Evolutionary conservation across 2,329 filamentous ascomycete genomes (phyloP).

Genomic region (Aspergillus sergii): DNA sequence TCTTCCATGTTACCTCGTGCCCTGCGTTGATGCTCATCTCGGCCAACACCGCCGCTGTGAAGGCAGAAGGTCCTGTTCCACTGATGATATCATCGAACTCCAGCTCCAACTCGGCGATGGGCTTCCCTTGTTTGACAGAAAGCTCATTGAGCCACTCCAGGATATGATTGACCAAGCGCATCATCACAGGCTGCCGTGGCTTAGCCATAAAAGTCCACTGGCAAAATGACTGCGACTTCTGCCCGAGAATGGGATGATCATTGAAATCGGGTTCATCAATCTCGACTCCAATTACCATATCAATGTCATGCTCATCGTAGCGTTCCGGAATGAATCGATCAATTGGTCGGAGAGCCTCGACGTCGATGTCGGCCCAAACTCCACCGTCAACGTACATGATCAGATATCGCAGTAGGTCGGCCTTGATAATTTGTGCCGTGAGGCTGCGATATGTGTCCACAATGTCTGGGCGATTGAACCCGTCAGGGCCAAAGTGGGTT

Average conservation of each 20-base stretch:
- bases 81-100: slow-evolving; percentile 74
- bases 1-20: slow-evolving; percentile 60
- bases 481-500: slow-evolving; percentile 65
- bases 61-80: slow-evolving; percentile 72
- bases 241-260: slow-evolving; percentile 66
- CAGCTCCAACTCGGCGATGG: slow-evolving; percentile 63
- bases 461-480: slow-evolving; percentile 68
- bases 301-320: slow-evolving; percentile 65
- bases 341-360: slow-evolving; percentile 57
- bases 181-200: slow-evolving; percentile 68
- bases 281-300: slow-evolving; percentile 71
- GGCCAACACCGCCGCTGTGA: slow-evolving; percentile 65
- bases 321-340: slow-evolving; percentile 64
- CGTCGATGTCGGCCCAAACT: slow-evolving; percentile 63
- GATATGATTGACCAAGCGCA: slow-evolving; percentile 69
- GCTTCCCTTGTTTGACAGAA: slow-evolving; percentile 59
- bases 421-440: slow-evolving; percentile 67
- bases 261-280: slow-evolving; percentile 69
- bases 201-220: slow-evolving; percentile 77
- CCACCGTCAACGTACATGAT: slow-evolving; percentile 69
- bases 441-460: slow-evolving; percentile 63
- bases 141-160: slow-evolving; percentile 66
- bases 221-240: slow-evolving; percentile 71
- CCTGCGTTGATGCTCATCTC: slow-evolving; percentile 61
- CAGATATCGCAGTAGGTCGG: slow-evolving; percentile 67